Evolutionary conservation across 495 filamentous ascomycete genomes (phyloP), one percentile per base, ranked within the genome.

Genomic region (Daldinia decipiens): DNA sequence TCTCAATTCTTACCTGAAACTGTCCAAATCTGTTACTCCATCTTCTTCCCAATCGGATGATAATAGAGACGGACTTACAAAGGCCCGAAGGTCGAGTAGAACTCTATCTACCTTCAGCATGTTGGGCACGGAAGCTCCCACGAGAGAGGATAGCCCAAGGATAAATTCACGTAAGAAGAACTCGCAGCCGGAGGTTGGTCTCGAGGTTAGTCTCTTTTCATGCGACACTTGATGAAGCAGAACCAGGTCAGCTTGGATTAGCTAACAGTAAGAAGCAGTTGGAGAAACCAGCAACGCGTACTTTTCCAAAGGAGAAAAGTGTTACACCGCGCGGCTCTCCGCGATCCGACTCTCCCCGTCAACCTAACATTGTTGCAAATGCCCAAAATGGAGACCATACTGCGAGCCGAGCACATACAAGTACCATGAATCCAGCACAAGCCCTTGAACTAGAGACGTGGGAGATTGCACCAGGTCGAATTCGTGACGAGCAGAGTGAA

Each of bases 371-470:
- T 11, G 47, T 17, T 15, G 24, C 34, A 9, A 39, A 17, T 54
- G 0, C 12, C 11, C 38, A 3, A 5, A 31, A 52, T 2, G 4
- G 21, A n/a, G 15, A n/a, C 5, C 21, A 13, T 11, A 4, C 21
- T 15, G 15, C 4, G 11, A 26, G 29, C 4, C 34, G 8, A 8
- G 31, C 1, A 26, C 4, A n/a, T n/a, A 24, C 32, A 19, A 50
- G 8, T 15, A 39, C 19, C 19, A 11, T 31, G 4, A 45, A 58
- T 29, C 32, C 56, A 26, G 68, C 55, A 19, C 68, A 77, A 3
- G 54, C 73, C 1, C 65, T 80, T 4, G 75, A 82, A 51, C 79
- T 83, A 70, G 81, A 82, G 59, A 62, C 58, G 9, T 80, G 79
- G 79, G 79, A 80, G 39, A 26, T 79, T 7, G 77, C 78, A 1